Conservation (phyloP, 805 yeast species). For the Myxozyma mucilagina region DNA sequence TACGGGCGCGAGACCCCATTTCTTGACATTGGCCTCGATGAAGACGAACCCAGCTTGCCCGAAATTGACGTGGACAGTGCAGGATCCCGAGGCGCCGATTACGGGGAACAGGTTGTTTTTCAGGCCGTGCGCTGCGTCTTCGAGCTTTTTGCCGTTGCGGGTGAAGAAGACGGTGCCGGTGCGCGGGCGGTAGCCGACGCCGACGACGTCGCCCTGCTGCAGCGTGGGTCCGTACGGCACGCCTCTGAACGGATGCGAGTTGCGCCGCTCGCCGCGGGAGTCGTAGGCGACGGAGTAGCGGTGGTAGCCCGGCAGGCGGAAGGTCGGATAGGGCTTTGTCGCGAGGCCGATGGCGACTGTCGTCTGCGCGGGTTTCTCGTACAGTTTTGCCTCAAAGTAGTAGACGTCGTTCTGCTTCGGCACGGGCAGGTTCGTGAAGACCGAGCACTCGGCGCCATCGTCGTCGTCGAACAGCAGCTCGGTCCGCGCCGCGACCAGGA, state of each 20-base stretch:
- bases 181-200: slow-evolving; percentile 82
- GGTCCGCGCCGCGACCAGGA: slow-evolving; percentile 66
- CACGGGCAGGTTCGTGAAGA: slow-evolving; percentile 80
- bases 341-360: slow-evolving; percentile 73
- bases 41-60: slow-evolving; percentile 90
- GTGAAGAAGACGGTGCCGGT: slow-evolving; percentile 91
- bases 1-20: slow-evolving; percentile 93
- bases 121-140: slow-evolving; percentile 72
- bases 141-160: slow-evolving; percentile 88
- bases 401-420: slow-evolving; percentile 82
- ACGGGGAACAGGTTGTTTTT: slow-evolving; percentile 79
- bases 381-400: slow-evolving; percentile 85
- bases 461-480: slow-evolving; percentile 53
- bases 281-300: slow-evolving; percentile 84
- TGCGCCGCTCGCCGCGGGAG: slow-evolving; percentile 75
- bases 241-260: slow-evolving; percentile 72
- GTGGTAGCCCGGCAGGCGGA: slow-evolving; percentile 90
- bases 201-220: slow-evolving; percentile 86
- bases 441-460: slow-evolving; percentile 60
- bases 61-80: slow-evolving; percentile 81
- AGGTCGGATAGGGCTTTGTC: slow-evolving; percentile 88
- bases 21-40: slow-evolving; percentile 89
- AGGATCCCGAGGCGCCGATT: slow-evolving; percentile 79
- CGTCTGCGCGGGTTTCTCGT: slow-evolving; percentile 56
- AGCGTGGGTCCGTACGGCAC: slow-evolving; percentile 57